phyloP scores from a whole-genome alignment of 2,329 filamentous ascomycete genomes.

The Albifimbria verrucaria region DNA sequence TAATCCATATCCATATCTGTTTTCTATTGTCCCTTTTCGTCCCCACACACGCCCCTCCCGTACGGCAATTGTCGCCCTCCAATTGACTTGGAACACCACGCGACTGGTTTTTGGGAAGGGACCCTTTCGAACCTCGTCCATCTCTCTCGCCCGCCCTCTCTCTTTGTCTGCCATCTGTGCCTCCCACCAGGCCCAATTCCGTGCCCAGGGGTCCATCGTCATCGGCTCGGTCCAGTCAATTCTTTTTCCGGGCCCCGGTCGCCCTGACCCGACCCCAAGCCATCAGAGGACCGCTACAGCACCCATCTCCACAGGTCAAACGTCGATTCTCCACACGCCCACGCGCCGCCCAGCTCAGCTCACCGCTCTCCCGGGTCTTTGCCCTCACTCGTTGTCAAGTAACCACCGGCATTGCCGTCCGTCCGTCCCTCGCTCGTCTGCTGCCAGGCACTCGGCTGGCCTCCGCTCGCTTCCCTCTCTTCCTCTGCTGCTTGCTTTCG shows the following conservation, averaged over 20 bases:
- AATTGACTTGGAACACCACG: background rate
- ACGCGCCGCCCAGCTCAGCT: constrained; percentile 8
- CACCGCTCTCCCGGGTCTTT: constrained; percentile 1
- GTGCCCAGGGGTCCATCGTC: too few species aligned
- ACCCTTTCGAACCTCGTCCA: background rate
- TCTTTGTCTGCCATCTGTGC: background rate
- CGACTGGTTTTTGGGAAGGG: background rate
- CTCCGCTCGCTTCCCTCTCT: background rate
- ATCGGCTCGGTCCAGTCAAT: too few species aligned
- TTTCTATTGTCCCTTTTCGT: background rate
- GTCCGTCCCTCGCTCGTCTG: background rate
- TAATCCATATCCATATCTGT: background rate
- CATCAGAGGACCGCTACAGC: constrained; percentile 3
- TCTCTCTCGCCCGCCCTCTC: background rate
- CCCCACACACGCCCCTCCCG: too few species aligned
- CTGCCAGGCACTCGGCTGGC: background rate
- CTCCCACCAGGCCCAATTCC: too few species aligned
- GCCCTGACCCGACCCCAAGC: background rate
- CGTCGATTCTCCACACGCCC: constrained; percentile 22
- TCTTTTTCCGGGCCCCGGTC: background rate
- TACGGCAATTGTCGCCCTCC: too few species aligned
- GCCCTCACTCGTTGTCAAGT: background rate
- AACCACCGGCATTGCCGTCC: too few species aligned
- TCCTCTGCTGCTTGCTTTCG: background rate
- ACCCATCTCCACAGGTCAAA: constrained; percentile 5